Evolutionary conservation across 2,329 filamentous ascomycete species (phyloP).

Genomic region (Alternaria tenuissima): DNA sequence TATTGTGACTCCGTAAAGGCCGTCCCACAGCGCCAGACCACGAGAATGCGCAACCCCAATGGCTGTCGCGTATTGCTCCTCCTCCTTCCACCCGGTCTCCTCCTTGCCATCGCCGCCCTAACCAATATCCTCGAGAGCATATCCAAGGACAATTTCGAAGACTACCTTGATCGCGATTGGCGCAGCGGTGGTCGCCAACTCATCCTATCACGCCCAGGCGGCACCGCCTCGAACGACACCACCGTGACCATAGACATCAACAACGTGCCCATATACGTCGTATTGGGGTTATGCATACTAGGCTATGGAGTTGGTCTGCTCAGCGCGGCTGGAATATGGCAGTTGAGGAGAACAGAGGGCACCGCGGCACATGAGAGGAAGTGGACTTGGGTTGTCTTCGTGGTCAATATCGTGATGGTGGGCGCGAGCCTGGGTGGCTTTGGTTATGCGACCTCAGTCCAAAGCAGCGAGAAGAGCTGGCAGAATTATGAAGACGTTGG

Average conservation of each 20-base stretch:
- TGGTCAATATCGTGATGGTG: slow-evolving; percentile 24
- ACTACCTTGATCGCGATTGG: slow-evolving; percentile 19
- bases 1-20: neutral
- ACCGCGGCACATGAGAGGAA: slow-evolving; percentile 28
- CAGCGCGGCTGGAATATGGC: slow-evolving; percentile 38
- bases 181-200: slow-evolving; percentile 22
- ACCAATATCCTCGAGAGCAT: slow-evolving; percentile 39
- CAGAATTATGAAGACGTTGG: slow-evolving; percentile 26
- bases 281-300: slow-evolving; percentile 28
- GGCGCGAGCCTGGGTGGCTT: slow-evolving; percentile 31
- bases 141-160: slow-evolving; percentile 25
- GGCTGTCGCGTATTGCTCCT: slow-evolving; percentile 34
- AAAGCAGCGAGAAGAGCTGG: slow-evolving; percentile 28
- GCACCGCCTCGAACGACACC: slow-evolving; percentile 10
- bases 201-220: slow-evolving; percentile 18
- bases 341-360: slow-evolving; percentile 39
- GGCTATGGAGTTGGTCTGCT: slow-evolving; percentile 30
- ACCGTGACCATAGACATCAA: slow-evolving; percentile 25
- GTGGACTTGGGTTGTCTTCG: slow-evolving; percentile 39
- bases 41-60: slow-evolving; percentile 31
- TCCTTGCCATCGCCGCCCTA: slow-evolving; percentile 32
- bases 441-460: slow-evolving; percentile 31
- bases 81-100: slow-evolving; percentile 31
- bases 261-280: slow-evolving; percentile 22
- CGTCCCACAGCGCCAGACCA: neutral